Evolutionary conservation across 1,284 basidiomycete genomes (phyloP), one percentile per base, ranked within the genome.

Genomic region (Gomphus bonarii): DNA sequence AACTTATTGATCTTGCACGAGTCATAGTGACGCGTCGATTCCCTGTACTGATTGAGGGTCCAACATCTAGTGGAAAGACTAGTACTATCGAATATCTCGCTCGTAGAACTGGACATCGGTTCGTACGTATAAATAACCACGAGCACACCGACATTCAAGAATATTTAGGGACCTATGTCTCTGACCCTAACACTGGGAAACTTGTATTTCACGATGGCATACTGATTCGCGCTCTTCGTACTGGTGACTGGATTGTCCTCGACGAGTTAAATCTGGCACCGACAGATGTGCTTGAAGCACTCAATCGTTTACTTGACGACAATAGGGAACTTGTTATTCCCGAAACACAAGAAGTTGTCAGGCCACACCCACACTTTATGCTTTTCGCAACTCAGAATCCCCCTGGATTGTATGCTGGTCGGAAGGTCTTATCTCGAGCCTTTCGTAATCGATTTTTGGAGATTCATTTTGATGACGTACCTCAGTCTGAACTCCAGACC

Each of bases 91-190:
- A 98, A 72, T 98, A 97, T 69, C 82, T 99, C 22, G 95, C 97
- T 1, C 82, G 82, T 59, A 80, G 90, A 59, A 98, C 95, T 0
- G 95, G 97, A 0, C 97, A 99, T 73, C 82, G 82, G 31, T 99
- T 99, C 68, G 86, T 99, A 30, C 90, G 97, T 38, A 98, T 99
- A 79, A 99, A 99, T 74, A 99, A 99, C 66, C 97, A 99, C 73
- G 97, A 99, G 65, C 97, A 99, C 68, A 99, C 97, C 4, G 97
- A 99, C 69, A 95, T 95, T 52, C 97, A 99, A 67, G 97, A 99
- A 68, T 99, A 99, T 67, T 79, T 99, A 53, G 97, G 97, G 6
- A 95, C 94, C 0, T 99, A 99, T 66, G 84, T 95, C 14, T 95
- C 95, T 1, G 95, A 99, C 69, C 83, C 94, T 5, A 70, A 81